A percentile compares a stretch with the other conserved stretches of the same genome.
Conservation (phyloP, 73 alveolate genomes). For the Strombidium stylifer region DNA sequence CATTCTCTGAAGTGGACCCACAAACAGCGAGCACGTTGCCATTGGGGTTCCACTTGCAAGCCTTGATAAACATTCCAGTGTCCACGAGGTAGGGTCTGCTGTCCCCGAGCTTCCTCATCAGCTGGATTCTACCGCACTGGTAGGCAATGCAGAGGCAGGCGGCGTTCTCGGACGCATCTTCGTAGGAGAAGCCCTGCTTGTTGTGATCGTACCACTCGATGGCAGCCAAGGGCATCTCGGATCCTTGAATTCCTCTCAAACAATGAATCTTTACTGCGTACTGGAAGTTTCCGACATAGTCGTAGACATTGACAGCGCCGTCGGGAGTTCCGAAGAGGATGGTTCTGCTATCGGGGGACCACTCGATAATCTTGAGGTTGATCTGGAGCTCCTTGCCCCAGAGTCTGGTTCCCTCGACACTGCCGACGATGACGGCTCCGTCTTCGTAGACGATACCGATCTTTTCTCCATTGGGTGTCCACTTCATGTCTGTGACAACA, state of each 20-base stretch:
- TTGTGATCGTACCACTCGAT: constrained; percentile 71
- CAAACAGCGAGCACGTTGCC: constrained; percentile 80
- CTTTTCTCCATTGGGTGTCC: constrained; percentile 96
- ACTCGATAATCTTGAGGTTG: constrained; percentile 90
- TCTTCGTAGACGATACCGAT: constrained; percentile 97
- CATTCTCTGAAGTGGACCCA: constrained; percentile 59
- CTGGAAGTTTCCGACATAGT: constrained; percentile 78
- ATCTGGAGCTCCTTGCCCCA: constrained; percentile 96
- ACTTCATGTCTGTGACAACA: constrained; percentile 98
- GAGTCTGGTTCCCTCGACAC: constrained; percentile 99
- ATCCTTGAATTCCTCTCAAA: constrained; percentile 56
- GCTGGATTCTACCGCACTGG: constrained; percentile 91
- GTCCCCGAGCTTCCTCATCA: constrained; percentile 91
- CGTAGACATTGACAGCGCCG: constrained; percentile 93
- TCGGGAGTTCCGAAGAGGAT: constrained; percentile 96
- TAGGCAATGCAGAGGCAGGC: constrained; percentile 77
- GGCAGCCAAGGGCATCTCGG: constrained; percentile 69
- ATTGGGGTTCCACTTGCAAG: constrained; percentile 78
- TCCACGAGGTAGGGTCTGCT: constrained; percentile 81
- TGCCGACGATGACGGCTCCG: constrained; percentile 99
- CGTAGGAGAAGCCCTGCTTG: constrained; percentile 66
- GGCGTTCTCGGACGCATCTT: constrained; percentile 43
- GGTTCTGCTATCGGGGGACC: constrained; percentile 99
- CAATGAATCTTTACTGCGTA: constrained; percentile 70
- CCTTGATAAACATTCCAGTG: constrained; percentile 72